Evolutionary conservation across 2,329 filamentous ascomycete genomes (phyloP), one percentile per base, ranked within the genome.

Genomic region (Cladosporium sp.): DNA sequence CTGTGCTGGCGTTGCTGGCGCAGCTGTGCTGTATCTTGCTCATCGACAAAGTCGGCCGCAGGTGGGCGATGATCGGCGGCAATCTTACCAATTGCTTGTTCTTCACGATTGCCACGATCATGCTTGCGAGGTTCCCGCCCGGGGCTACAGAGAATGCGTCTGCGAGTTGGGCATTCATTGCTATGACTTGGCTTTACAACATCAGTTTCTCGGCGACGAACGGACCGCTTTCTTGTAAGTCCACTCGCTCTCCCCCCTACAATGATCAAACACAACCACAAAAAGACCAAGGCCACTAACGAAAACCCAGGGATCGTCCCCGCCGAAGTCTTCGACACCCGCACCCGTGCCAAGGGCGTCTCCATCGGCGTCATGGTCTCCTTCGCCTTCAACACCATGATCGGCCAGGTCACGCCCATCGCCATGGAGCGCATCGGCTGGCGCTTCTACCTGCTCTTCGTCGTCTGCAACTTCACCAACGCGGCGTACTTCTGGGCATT

Each of bases 161-260:
- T 5, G 89, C 89, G 0, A 49, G 53, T 37, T 91, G 89, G 88
- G 89, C 86, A 1, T 94, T 93, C 77, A 93, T 93, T 67, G 84
- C 88, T 72, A 83, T 86, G 71, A 93, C 90, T 1, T 93, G 91
- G 91, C 75, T 91, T 1, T 93, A 91, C 82, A 93, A 93, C 78
- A 90, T 92, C 80, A 89, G 84, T 50, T 93, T 92, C 82, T 89
- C 84, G 3, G 84, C 84, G 37, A 89, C 89, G 2, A 91, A 88
- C 66, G 90, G 90, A 26, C 89, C 90, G 0, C 78, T 92, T 1
- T 82, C 84, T 23, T 87, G 84, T 71, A 53, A 63, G 60, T 63
- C 7, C 23, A 31, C 18, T n/a, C 6, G n/a, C 18, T 16, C 26
- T 29, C 21, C 7, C 6, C 18, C 14, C 18, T 2, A n/a, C 37